phyloP scores from a whole-genome alignment of 257 asterid species.

The Rubia yunnanensis region DNA sequence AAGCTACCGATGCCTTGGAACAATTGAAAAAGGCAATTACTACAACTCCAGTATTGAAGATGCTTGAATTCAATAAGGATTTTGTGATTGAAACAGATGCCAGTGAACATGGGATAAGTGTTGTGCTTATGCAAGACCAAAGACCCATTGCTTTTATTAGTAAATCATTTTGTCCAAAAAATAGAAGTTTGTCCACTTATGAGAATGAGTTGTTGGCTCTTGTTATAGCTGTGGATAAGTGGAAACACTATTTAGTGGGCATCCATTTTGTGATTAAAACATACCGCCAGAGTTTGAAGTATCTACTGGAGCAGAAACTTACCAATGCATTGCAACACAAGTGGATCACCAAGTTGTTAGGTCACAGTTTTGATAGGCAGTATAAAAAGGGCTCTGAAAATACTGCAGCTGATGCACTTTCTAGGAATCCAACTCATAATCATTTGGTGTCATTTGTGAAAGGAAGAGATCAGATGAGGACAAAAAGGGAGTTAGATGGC shows the following conservation, averaged over 20 bases:
- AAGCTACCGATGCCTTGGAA: background rate
- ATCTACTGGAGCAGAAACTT: background rate
- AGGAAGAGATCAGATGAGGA: background rate
- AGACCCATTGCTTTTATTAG: background rate
- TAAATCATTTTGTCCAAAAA: background rate
- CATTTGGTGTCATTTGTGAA: too few relatives aligned
- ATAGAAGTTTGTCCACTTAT: background rate
- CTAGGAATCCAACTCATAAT: too few relatives aligned
- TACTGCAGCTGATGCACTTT: background rate
- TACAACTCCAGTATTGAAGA: background rate
- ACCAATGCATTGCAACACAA: background rate
- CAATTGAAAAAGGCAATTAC: background rate
- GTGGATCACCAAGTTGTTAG: background rate
- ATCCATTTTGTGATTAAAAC: background rate
- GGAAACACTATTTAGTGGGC: background rate
- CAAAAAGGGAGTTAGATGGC: background rate
- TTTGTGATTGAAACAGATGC: background rate
- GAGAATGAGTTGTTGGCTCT: background rate
- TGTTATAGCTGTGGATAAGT: background rate
- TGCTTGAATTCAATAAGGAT: background rate
- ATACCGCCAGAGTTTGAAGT: background rate
- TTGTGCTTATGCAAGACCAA: background rate
- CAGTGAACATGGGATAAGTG: background rate
- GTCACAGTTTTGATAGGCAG: background rate
- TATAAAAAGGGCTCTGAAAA: background rate